Base-by-base conservation (phyloP, 305 asterid species). In the Andrographis paniculata region DNA sequence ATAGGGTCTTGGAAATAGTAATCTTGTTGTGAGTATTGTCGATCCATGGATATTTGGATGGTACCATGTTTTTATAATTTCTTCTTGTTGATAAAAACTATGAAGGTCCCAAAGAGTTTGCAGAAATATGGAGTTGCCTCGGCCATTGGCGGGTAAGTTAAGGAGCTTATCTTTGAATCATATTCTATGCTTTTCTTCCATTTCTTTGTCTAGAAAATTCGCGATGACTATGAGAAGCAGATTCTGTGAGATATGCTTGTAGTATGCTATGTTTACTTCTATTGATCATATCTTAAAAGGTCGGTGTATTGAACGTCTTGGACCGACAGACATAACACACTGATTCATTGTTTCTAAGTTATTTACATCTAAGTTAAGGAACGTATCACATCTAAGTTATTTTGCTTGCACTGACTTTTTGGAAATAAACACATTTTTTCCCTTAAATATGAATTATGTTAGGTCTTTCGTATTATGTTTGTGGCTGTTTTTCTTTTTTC, bases 121-220 rank as follows among this genome's bases (percentile, higher is more conserved):
- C 83, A 18, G 85, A 73, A 7, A 45, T 87, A 22, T 83, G 96
- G 94, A 76, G 70, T 62, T 80, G 93, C 69, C 91, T 87, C 53
- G 82, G 74, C 20, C 87, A 80, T 35, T 87, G 93, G 96, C 72
- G 87, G 82, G 96, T 82, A 55, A 72, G 80, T 59, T 23, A 9
- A 20, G 28, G 18, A 50, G 42, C 5, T 22, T 56, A 52, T 8
- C 15, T 35, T 35, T 12, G 14, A 6, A 7, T 35, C n/a, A 35
- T 54, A 4, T 31, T 48, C 20, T 18, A 11, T 48, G 38, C 58
- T 9, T 36, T 14, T 20, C 23, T 15, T 20, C n/a, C 2, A 33
- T 42, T 30, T 28, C 33, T 23, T 45, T 43, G 9, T 18, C 2
- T 4, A 6, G 4, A 2, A 37, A 12, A n/a, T 41, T 20, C 20